Evolutionary conservation across 306 rosid genomes (phyloP), one percentile per base, ranked within the genome.

Genomic region (Arachis hypogaea): DNA sequence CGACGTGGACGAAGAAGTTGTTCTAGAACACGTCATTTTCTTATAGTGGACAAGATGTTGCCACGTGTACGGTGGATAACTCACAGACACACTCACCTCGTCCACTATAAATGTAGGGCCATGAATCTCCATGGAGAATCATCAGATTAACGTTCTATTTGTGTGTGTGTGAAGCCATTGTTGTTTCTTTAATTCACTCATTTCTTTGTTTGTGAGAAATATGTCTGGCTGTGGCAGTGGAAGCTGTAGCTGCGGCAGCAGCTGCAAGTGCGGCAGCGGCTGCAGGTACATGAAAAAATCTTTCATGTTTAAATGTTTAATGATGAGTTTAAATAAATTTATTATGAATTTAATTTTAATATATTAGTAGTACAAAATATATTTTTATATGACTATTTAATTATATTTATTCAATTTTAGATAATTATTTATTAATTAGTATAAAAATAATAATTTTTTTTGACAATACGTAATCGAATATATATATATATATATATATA

Each of bases 191-290:
- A n/a, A 5, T 5, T 52, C 16, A 0, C 10, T 50, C 0, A 50
- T 50, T 50, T 50, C 56, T 12, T 16, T n/a, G 5, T 58, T 18
- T 1, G 46, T 85, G 61, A 7, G 38, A 33, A 33, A 33, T 33
- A 90, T 85, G 92, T 79, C 96, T 40, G 69, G 90, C 82, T 85
- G 93, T 49, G 80, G 56, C 14, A 50, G 77, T 9, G 81, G 81
- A 5, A 75, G 69, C 68, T 89, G 95, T 71, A 86, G 86, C 0
- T 88, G 94, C 4, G 89, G 90, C 22, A 4, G 82, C 16, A 22
- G 54, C 77, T 88, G 95, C 87, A 42, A 66, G 6, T 91, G 97
- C 60, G 89, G 85, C 56, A 83, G 14, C 45, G 81, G 84, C 50
- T 73, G 71, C 69, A 61, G 4, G 89, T 89, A 68, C 28, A 22